Evolutionary conservation across 345 rosid species (phyloP).

Genomic region (Excoecaria agallocha): DNA sequence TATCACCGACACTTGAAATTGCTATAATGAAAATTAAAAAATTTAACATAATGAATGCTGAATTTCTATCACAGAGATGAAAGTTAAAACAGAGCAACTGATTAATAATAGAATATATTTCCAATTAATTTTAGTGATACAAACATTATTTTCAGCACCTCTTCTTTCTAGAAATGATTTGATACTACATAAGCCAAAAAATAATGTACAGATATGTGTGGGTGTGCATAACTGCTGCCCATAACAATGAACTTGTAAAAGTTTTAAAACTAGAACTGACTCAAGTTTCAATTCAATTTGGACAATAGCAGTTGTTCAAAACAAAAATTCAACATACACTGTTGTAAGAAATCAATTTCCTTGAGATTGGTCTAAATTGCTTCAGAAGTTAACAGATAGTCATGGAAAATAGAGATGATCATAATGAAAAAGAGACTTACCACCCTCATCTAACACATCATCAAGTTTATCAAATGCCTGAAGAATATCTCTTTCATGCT

Average conservation of each 20-base stretch:
- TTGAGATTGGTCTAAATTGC: background rate
- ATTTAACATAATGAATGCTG: background rate
- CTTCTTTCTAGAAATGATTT: background rate
- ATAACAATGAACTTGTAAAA: background rate
- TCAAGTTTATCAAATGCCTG: slow-evolving; percentile 26
- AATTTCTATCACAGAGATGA: background rate
- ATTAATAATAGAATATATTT: background rate
- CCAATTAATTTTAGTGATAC: background rate
- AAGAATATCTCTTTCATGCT: slow-evolving; percentile 28
- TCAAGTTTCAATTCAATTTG: background rate
- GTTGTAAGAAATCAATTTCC: background rate
- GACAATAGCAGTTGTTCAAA: background rate
- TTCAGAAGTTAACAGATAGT: background rate
- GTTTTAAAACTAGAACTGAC: background rate
- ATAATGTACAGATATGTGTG: background rate
- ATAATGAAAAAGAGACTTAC: slow-evolving; percentile 8
- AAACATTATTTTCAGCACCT: background rate
- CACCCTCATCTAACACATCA: slow-evolving; percentile 21
- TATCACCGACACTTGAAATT: background rate
- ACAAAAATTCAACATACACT: background rate
- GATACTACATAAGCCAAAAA: background rate
- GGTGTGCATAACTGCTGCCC: background rate
- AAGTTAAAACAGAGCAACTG: background rate
- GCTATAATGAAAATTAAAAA: background rate
- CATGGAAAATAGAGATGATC: background rate